Percentiles rank a stretch among this genome's conserved stretches.
Conservation (phyloP, 495 filamentous ascomycete genomes). For the Amorphotheca resinae region DNA sequence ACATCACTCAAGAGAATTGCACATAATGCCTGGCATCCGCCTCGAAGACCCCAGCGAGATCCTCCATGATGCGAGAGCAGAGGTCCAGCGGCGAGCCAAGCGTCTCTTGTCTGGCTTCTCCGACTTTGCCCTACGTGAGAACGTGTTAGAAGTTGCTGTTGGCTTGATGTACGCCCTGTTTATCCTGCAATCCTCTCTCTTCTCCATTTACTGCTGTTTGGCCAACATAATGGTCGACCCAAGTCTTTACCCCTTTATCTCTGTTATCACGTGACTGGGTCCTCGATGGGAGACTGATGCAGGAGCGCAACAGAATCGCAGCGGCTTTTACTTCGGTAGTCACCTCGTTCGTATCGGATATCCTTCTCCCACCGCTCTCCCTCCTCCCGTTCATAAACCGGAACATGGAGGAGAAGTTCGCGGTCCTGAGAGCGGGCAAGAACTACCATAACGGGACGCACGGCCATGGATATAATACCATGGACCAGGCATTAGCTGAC, state of each 20-base stretch:
- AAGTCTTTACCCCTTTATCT: too few relatives aligned
- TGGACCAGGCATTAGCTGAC: conserved; percentile 53
- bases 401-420: conserved; percentile 68
- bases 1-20: too few relatives aligned
- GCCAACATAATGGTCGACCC: too few relatives aligned
- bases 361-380: conserved; percentile 56
- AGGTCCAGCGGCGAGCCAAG: conserved; percentile 21
- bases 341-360: conserved; percentile 58
- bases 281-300: not conserved
- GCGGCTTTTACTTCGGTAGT: conserved; percentile 62
- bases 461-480: conserved; percentile 50
- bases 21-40: conserved; percentile 8
- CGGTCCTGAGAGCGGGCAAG: conserved; percentile 45
- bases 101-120: conserved; percentile 48
- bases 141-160: conserved; percentile 64
- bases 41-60: conserved; percentile 17
- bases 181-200: not conserved
- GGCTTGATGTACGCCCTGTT: conserved; percentile 49
- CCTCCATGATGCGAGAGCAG: conserved; percentile 12
- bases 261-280: too few relatives aligned
- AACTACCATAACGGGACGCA: conserved; percentile 26
- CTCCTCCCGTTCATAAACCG: conserved; percentile 55
- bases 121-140: conserved; percentile 61
- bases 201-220: too few relatives aligned
- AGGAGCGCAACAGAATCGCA: conserved; percentile 38